phyloP scores from a whole-genome alignment of 495 filamentous ascomycete species.

The Lasiosphaeria ovina region DNA sequence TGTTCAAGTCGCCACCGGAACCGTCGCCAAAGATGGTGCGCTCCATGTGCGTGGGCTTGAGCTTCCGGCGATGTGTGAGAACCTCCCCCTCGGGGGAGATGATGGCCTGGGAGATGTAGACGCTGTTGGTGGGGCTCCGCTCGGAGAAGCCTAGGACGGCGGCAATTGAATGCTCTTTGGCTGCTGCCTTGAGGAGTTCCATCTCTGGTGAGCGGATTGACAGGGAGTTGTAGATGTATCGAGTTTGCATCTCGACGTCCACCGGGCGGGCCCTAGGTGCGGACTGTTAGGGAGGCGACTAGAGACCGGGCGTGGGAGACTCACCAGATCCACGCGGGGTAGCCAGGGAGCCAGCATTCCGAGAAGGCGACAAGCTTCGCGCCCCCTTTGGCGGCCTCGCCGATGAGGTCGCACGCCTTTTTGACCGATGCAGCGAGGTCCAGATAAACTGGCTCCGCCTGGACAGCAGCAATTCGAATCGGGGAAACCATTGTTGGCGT shows the following conservation, averaged over 20 bases:
- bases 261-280: conserved; percentile 13
- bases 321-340: conserved; percentile 60
- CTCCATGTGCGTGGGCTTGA: conserved; percentile 64
- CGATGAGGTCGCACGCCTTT: conserved; percentile 53
- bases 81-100: conserved; percentile 49
- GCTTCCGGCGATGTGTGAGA: conserved; percentile 48
- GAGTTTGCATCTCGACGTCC: conserved; percentile 16
- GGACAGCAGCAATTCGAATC: conserved; percentile 45
- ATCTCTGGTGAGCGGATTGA: conserved; percentile 46
- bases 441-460: conserved; percentile 56
- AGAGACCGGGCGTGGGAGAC: neutral
- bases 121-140: conserved; percentile 36
- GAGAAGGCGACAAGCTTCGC: conserved; percentile 55
- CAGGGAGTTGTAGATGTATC: conserved; percentile 42
- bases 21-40: conserved; percentile 60
- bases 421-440: conserved; percentile 47
- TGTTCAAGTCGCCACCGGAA: conserved; percentile 36
- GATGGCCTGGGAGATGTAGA: conserved; percentile 59
- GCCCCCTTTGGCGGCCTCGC: conserved; percentile 49
- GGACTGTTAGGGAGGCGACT: neutral
- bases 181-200: conserved; percentile 40
- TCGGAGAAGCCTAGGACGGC: conserved; percentile 58
- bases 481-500: conserved; percentile 7
- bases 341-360: conserved; percentile 57
- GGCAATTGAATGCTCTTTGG: conserved; percentile 43